A percentile compares a stretch with the other conserved stretches of the same genome.
phyloP scores from a whole-genome alignment of 257 asterid genomes.

The Capsicum rhomboideum region DNA sequence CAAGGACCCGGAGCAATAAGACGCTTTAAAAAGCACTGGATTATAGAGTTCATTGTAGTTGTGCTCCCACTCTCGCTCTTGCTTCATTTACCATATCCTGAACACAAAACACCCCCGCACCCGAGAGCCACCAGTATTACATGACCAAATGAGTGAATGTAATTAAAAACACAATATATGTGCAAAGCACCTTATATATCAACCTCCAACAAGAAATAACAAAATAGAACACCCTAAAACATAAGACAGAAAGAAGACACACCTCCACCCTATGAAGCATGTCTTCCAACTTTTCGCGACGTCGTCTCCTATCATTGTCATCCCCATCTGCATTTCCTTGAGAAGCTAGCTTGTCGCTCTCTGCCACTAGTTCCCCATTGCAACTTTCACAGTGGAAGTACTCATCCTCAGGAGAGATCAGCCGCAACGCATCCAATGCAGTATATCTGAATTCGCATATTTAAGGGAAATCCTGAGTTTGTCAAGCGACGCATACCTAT shows the following conservation, averaged over 20 bases:
- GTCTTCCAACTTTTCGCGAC: slow-evolving; percentile 67
- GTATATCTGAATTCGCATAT: slow-evolving; percentile 47
- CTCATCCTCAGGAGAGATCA: slow-evolving; percentile 66
- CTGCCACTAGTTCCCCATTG: slow-evolving; percentile 74
- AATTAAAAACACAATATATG: background rate
- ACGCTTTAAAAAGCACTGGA: background rate
- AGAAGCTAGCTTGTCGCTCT: slow-evolving; percentile 66
- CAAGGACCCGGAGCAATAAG: background rate
- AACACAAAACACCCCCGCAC: background rate
- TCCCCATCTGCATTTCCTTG: slow-evolving; percentile 84
- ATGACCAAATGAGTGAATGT: background rate
- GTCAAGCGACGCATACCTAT: background rate
- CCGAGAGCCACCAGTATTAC: background rate
- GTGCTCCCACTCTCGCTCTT: background rate
- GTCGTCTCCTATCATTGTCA: slow-evolving; percentile 84
- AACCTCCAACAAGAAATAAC: background rate
- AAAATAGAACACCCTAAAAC: background rate
- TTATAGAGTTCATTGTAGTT: background rate
- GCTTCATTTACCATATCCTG: background rate
- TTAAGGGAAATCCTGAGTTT: background rate
- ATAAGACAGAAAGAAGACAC: slow-evolving; percentile 12
- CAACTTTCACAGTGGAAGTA: slow-evolving; percentile 93
- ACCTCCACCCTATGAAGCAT: slow-evolving; percentile 88
- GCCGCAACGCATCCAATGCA: slow-evolving; percentile 79
- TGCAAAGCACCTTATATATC: background rate